Evolutionary conservation across 345 rosid genomes (phyloP).

Genomic region (Populus davidiana): DNA sequence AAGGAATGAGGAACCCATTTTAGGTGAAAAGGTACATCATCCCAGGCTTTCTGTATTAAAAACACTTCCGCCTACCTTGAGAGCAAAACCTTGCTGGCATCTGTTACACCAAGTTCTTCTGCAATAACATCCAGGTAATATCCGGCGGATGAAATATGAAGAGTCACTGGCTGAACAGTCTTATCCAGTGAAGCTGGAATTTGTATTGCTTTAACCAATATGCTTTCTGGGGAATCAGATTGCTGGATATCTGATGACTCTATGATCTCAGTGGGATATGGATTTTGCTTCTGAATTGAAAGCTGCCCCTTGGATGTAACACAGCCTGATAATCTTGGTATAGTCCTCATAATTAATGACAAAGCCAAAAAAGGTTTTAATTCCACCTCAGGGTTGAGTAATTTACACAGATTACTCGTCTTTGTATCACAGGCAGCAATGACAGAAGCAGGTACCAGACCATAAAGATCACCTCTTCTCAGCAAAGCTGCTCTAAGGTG

Average conservation of each 20-base stretch:
- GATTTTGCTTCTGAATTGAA: constrained; percentile 49
- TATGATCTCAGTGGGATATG: constrained; percentile 45
- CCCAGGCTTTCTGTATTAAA: background rate
- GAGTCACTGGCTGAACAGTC: constrained; percentile 42
- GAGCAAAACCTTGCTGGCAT: constrained; percentile 60
- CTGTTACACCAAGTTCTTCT: constrained; percentile 46
- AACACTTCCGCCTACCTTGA: constrained; percentile 53
- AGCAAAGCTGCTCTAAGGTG: constrained; percentile 73
- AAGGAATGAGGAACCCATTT: too few relatives aligned
- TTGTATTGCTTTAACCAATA: constrained; percentile 35
- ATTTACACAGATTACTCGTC: constrained; percentile 57
- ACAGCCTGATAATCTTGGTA: constrained; percentile 45
- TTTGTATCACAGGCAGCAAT: constrained; percentile 67
- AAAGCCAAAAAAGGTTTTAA: constrained; percentile 54
- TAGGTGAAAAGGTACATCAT: too few relatives aligned
- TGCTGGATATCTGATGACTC: constrained; percentile 39
- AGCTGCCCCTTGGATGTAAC: constrained; percentile 42
- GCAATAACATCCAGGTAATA: constrained; percentile 82
- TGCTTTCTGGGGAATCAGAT: constrained; percentile 29
- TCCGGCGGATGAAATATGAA: constrained; percentile 41
- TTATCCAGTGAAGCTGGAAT: constrained; percentile 51
- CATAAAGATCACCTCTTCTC: constrained; percentile 58
- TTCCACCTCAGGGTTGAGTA: constrained; percentile 58
- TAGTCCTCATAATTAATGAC: constrained; percentile 61
- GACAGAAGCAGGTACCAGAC: constrained; percentile 70